Evolutionary conservation across 2,329 filamentous ascomycete genomes (phyloP), one percentile per base, ranked within the genome.

Genomic region (Trichoderma sp.): DNA sequence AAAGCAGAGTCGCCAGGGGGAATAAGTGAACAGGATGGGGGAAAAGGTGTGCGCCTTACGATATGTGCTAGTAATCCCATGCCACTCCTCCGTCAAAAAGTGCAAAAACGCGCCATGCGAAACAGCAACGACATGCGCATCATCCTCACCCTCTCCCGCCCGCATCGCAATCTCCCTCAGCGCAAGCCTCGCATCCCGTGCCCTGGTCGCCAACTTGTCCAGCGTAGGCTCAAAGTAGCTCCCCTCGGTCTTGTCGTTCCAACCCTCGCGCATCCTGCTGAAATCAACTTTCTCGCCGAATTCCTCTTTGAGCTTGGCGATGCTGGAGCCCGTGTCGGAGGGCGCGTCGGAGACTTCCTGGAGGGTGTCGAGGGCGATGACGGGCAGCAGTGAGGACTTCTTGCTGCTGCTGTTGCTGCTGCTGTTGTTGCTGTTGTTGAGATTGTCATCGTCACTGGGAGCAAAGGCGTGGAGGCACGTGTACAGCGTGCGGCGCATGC

Each of bases 31-130:
- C 21, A 24, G 10, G 14, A 14, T 10, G 34, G 12, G 34, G 10
- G 34, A 14, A n/a, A 14, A n/a, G 19, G 41, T 7, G 2, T 41
- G 19, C n/a, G 21, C 34, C 58, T 63, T 63, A 66, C 64, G 58
- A 28, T 66, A 63, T 57, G 21, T 58, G 21, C 19, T 57, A 5
- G 64, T 66, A 10, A 84, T 83, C 48, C 87, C 90, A 62, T 86
- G 81, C 86, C 88, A 96, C 72, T 96, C 92, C 69, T 93, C 86
- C 0, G 91, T 95, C 68, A 97, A 79, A 72, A 92, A 96, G 75
- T 97, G 93, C 71, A 96, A 74, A 70, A 93, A 90, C 1, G 90
- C 91, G 1, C 93, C 93, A 72, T 96, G 93, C 3, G 91, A 90
- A 7, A 96, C 91, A 2, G 93, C 82, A 0, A 89, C 86, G 30